These are phyloP conservation scores for Plasmodium chabaudi DNA, from an alignment of 169 alveolate species.

Conservation along the genomic window DNA sequence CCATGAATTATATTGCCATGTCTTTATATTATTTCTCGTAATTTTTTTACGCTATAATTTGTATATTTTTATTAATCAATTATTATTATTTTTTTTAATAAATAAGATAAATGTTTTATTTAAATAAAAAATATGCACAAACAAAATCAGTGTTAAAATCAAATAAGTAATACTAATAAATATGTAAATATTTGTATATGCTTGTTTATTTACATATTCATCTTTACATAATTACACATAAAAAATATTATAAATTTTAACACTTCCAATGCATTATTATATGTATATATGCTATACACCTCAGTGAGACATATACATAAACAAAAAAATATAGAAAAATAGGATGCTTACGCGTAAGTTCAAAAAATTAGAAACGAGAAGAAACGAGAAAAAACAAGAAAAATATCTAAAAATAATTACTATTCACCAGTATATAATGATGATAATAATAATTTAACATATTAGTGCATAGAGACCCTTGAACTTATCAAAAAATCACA, in stretches of 20 bases:
- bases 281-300: constrained; percentile 10
- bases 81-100: no score
- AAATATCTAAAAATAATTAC: background rate
- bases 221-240: background rate
- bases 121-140: constrained; percentile 18
- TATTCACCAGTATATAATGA: no score
- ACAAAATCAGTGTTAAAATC: constrained; percentile 46
- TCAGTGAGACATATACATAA: constrained; percentile 25
- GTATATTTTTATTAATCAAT: no score
- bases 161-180: constrained; percentile 8
- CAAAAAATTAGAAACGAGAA: background rate
- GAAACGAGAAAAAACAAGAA: constrained; percentile 4
- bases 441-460: no score
- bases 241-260: constrained; percentile 2
- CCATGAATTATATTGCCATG: no score
- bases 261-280: background rate
- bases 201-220: background rate
- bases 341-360: background rate
- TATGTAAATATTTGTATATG: background rate
- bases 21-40: no score
- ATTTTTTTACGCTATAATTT: no score
- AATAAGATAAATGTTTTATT: background rate
- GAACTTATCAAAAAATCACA: no score
- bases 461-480: no score
- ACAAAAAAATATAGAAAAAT: constrained; percentile 15